Evolutionary conservation across 768 basidiomycete species (phyloP).

Genomic region (Saitozyma podzolica): DNA sequence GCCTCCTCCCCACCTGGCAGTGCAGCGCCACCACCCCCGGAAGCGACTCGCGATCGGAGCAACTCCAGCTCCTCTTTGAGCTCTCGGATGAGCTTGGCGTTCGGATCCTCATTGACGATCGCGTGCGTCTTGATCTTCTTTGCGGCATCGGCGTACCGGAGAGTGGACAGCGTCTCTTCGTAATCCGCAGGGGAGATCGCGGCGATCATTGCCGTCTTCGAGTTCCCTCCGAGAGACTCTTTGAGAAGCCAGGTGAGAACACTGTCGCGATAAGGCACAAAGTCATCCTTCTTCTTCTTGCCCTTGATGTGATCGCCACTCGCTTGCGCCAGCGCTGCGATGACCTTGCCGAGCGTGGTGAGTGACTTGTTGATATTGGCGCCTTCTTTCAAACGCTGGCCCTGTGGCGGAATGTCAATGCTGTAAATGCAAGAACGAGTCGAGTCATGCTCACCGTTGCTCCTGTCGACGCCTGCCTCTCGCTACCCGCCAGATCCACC

Average conservation of each 20-base stretch:
- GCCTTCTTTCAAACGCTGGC: constrained; percentile 92
- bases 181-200: constrained; percentile 70
- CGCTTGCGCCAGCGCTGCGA: constrained; percentile 76
- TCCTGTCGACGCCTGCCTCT: constrained; percentile 95
- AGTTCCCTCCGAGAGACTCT: constrained; percentile 79
- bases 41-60: constrained; percentile 66
- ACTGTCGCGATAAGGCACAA: constrained; percentile 96
- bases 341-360: constrained; percentile 97
- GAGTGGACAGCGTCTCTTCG: constrained; percentile 89
- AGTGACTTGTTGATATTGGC: constrained; percentile 98
- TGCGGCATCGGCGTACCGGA: constrained; percentile 94
- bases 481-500: constrained; percentile 94
- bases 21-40: constrained; percentile 11
- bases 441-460: constrained; percentile 61
- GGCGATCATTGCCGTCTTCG: constrained; percentile 95
- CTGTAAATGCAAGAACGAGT: neutral
- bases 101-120: constrained; percentile 98
- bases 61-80: constrained; percentile 97
- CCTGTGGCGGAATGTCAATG: constrained; percentile 46
- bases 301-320: constrained; percentile 62
- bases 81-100: constrained; percentile 93
- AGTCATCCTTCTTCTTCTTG: constrained; percentile 85
- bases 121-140: constrained; percentile 99
- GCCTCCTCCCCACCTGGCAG: constrained; percentile 58
- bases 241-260: constrained; percentile 98